A percentile compares a stretch with the other conserved stretches of the same genome.
phyloP scores from a whole-genome alignment of 2,329 filamentous ascomycete genomes.

The Exophiala calicioides region DNA sequence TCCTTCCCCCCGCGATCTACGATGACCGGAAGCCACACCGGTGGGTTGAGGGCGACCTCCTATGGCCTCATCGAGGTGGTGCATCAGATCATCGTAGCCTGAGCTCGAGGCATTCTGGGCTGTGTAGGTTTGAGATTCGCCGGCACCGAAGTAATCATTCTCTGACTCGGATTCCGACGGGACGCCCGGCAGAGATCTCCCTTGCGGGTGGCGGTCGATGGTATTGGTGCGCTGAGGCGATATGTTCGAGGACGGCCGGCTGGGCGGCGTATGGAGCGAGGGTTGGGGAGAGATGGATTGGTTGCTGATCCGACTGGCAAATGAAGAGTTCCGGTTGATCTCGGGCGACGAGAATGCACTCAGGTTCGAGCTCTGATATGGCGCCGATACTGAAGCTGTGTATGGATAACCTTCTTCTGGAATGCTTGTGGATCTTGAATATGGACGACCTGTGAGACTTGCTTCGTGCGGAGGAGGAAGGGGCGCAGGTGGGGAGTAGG shows the following conservation, averaged over 20 bases:
- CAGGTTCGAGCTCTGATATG: slow-evolving; percentile 15
- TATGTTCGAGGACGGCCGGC: slow-evolving; percentile 52
- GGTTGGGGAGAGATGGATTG: slow-evolving; percentile 39
- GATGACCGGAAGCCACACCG: slow-evolving; percentile 18
- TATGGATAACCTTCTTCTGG: slow-evolving; percentile 25
- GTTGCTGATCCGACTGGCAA: slow-evolving; percentile 32
- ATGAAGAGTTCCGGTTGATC: slow-evolving; percentile 28
- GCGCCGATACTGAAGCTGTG: slow-evolving; percentile 8
- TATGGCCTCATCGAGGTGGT: slow-evolving; percentile 57
- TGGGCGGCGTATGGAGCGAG: slow-evolving; percentile 50
- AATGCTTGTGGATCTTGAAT: slow-evolving; percentile 28
- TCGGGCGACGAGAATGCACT: slow-evolving; percentile 26
- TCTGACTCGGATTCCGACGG: slow-evolving; percentile 49
- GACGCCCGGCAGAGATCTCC: slow-evolving; percentile 60
- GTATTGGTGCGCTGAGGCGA: slow-evolving; percentile 55
- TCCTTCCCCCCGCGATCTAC: slow-evolving; percentile 16
- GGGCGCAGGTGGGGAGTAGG: slow-evolving; percentile 37
- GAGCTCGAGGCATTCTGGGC: slow-evolving; percentile 42
- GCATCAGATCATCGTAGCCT: slow-evolving; percentile 59
- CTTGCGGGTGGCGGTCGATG: slow-evolving; percentile 57
- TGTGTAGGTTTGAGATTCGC: slow-evolving; percentile 17
- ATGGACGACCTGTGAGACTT: slow-evolving; percentile 40
- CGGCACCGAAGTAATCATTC: slow-evolving; percentile 32
- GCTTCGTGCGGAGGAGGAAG: slow-evolving; percentile 44
- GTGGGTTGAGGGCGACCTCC: too few species aligned